phyloP scores from a whole-genome alignment of 805 yeast species.

The Yamadazyma paraphyllophila region DNA sequence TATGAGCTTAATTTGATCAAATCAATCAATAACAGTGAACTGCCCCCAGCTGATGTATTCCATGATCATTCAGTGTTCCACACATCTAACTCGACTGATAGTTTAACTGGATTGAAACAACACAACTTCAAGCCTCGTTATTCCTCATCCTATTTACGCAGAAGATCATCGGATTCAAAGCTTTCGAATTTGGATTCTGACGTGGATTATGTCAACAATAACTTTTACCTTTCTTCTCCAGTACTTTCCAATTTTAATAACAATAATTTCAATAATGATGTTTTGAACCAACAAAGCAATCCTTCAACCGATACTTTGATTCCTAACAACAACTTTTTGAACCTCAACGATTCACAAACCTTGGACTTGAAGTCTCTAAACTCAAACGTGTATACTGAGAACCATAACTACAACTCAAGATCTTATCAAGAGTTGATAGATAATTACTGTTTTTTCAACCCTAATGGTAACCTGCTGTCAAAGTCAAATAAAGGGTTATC shows the following conservation, averaged over 20 bases:
- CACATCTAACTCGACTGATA: constrained; percentile 1
- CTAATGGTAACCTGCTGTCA: neutral
- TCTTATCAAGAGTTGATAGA: constrained; percentile 57
- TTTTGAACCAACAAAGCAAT: neutral
- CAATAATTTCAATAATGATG: neutral
- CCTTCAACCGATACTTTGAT: constrained; percentile 10
- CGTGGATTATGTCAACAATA: constrained; percentile 32
- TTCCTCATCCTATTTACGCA: constrained; percentile 35
- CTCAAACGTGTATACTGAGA: constrained; percentile 5
- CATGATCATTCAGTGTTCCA: constrained; percentile 5
- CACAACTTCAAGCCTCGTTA: constrained; percentile 30
- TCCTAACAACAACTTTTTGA: constrained; percentile 7
- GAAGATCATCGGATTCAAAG: constrained; percentile 29
- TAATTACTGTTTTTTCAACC: constrained; percentile 55
- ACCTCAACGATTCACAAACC: constrained; percentile 2
- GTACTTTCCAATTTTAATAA: constrained; percentile 22
- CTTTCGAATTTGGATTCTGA: constrained; percentile 8
- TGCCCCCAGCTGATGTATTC: neutral
- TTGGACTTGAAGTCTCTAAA: constrained; percentile 9
- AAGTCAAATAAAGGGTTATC: neutral
- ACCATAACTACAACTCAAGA: constrained; percentile 30
- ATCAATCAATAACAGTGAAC: constrained; percentile 3
- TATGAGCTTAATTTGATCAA: constrained; percentile 50
- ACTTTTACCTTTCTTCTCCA: constrained; percentile 38
- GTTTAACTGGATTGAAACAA: constrained; percentile 1